Evolutionary conservation across 108 stramenopile species (phyloP).

Genomic region (Aurantiochytrium sp.): DNA sequence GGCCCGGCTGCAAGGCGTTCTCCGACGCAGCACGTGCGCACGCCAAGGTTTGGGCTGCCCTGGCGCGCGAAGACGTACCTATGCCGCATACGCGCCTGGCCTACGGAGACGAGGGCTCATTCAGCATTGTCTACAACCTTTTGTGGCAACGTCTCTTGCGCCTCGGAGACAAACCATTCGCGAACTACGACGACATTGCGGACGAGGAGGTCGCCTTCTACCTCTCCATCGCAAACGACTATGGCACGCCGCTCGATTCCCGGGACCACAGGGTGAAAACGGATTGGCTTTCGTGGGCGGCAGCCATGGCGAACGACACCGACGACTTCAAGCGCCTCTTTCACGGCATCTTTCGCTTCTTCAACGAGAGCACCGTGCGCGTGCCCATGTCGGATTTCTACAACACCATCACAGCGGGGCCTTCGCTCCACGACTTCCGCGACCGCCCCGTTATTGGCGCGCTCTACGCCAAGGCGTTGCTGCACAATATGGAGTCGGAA

Average conservation of each 20-base stretch:
- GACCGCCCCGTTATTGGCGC: conserved; percentile 27
- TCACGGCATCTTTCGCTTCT: not conserved
- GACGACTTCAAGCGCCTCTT: not conserved
- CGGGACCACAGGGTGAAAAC: not conserved
- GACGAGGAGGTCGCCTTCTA: not conserved
- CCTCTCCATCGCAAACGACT: not conserved
- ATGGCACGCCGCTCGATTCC: conserved; percentile 18
- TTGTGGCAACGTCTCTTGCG: not conserved
- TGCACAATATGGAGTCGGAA: not conserved
- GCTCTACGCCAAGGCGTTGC: not conserved
- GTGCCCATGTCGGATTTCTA: conserved; percentile 31
- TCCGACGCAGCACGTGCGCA: not conserved
- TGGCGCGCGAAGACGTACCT: not conserved
- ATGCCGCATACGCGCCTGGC: not conserved
- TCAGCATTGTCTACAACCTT: conserved; percentile 16
- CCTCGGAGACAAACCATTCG: not conserved
- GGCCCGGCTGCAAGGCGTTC: not conserved
- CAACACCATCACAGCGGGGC: not conserved
- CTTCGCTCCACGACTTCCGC: not conserved
- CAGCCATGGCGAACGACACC: not conserved
- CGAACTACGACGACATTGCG: not conserved
- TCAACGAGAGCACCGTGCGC: not conserved
- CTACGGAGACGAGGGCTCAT: not conserved
- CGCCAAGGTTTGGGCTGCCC: not conserved
- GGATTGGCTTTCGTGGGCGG: conserved; percentile 27